These are phyloP conservation scores for Aspergillus sp. DNA, from an alignment of 2,329 filamentous ascomycete species.

Conservation along the genomic window DNA sequence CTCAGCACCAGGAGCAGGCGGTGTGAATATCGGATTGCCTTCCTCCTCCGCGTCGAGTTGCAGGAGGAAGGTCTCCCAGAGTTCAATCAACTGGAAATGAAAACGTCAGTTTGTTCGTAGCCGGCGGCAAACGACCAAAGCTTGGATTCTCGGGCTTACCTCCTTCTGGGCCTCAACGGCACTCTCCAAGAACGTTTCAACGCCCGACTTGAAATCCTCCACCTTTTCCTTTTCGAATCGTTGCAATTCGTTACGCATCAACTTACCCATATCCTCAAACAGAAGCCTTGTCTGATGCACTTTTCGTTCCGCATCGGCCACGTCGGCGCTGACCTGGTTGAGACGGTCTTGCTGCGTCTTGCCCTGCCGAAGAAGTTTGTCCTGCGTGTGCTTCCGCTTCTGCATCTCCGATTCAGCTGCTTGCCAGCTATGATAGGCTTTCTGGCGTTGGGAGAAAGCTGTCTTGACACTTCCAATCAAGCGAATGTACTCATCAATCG, in stretches of 20 bases:
- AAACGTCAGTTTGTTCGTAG: no score
- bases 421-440: constrained; percentile 93
- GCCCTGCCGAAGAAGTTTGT: constrained; percentile 90
- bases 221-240: constrained; percentile 96
- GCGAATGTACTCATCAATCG: constrained; percentile 96
- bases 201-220: constrained; percentile 96
- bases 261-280: constrained; percentile 93
- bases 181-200: constrained; percentile 95
- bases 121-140: no score
- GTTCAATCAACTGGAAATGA: constrained; percentile 59
- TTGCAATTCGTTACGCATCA: constrained; percentile 87
- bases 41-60: constrained; percentile 93
- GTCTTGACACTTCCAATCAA: constrained; percentile 92
- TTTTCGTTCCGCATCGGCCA: constrained; percentile 87
- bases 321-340: constrained; percentile 84
- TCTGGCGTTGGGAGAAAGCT: constrained; percentile 85
- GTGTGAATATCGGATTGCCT: constrained; percentile 43
- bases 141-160: constrained; percentile 45
- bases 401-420: constrained; percentile 78
- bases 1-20: constrained; percentile 14
- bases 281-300: constrained; percentile 81
- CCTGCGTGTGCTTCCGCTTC: constrained; percentile 81
- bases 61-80: constrained; percentile 97
- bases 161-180: constrained; percentile 98
- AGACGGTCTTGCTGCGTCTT: constrained; percentile 93